A percentile compares a stretch with the other conserved stretches of the same genome.
Conservation (phyloP, 306 rosid genomes). For the Trichosanthes cucumerina region DNA sequence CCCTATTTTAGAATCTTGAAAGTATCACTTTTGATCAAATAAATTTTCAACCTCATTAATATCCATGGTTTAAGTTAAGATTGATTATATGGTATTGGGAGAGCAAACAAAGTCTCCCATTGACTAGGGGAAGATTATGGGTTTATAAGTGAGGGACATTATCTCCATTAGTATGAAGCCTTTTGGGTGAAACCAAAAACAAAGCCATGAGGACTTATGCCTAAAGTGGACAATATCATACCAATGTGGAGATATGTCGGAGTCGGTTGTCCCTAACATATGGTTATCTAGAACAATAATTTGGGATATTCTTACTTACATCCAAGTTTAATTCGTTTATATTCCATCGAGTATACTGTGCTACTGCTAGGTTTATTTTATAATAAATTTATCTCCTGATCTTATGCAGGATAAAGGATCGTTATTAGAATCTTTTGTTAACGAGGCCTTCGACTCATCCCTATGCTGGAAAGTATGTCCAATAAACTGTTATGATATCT, state of each 20-base stretch:
- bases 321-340: not conserved
- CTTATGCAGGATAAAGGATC: conserved; percentile 43
- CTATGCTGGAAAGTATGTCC: conserved; percentile 43
- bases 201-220: too few relatives aligned
- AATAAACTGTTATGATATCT: not conserved
- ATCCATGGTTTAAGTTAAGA: conserved; percentile 16
- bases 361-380: not conserved
- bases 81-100: conserved; percentile 15
- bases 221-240: too few relatives aligned
- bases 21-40: conserved; percentile 24
- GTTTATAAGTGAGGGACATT: too few relatives aligned
- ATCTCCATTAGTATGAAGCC: too few relatives aligned
- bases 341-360: too few relatives aligned
- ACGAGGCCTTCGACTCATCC: conserved; percentile 29
- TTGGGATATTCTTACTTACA: not conserved
- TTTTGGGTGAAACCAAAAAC: too few relatives aligned
- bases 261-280: too few relatives aligned
- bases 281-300: not conserved
- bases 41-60: not conserved
- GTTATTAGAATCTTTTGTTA: conserved; percentile 24
- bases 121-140: too few relatives aligned
- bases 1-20: not conserved
- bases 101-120: too few relatives aligned
- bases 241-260: too few relatives aligned
- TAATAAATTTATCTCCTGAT: not conserved